Percentiles rank a stretch among this genome's conserved stretches.
Evolutionary conservation across 306 rosid species (phyloP).

Genomic region (Pyrus bretschneideri): DNA sequence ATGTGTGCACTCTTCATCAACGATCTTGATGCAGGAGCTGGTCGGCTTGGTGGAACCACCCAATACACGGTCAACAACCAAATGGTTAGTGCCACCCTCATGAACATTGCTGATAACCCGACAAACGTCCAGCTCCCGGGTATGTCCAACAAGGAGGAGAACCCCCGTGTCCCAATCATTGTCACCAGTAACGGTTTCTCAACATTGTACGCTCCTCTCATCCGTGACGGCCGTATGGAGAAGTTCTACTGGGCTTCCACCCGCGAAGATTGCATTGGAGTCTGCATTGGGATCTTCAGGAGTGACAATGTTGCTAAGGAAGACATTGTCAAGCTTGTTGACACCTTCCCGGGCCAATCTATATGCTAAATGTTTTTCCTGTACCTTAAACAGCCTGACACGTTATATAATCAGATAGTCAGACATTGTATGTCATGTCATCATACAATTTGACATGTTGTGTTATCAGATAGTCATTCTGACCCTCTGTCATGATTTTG

Average conservation of each 20-base stretch:
- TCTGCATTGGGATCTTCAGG: slow-evolving; percentile 78
- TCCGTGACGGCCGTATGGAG: slow-evolving; percentile 99
- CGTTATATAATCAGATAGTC: not conserved
- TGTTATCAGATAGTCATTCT: not conserved
- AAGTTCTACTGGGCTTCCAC: slow-evolving; percentile 99
- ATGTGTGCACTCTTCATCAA: slow-evolving; percentile 89
- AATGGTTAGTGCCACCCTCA: slow-evolving; percentile 97
- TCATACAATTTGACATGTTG: not conserved
- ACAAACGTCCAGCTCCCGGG: slow-evolving; percentile 96
- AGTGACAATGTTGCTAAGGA: slow-evolving; percentile 40
- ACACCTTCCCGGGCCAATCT: slow-evolving; percentile 96
- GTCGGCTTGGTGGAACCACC: slow-evolving; percentile 91
- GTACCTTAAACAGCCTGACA: not conserved
- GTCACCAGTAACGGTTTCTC: slow-evolving; percentile 99
- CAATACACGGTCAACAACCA: slow-evolving; percentile 99
- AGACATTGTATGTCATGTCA: too few relatives aligned
- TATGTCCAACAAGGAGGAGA: slow-evolving; percentile 99
- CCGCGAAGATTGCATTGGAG: slow-evolving; percentile 81
- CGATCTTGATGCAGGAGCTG: slow-evolving; percentile 98
- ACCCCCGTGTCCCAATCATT: slow-evolving; percentile 84
- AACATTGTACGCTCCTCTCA: slow-evolving; percentile 89
- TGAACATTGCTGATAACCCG: slow-evolving; percentile 98
- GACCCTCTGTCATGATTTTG: not conserved
- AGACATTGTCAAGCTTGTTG: slow-evolving; percentile 67
- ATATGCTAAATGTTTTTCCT: slow-evolving; percentile 17